These are phyloP conservation scores for Artemisia argyi DNA, from an alignment of 129 eudicot genomes.

Conservation along the genomic window DNA sequence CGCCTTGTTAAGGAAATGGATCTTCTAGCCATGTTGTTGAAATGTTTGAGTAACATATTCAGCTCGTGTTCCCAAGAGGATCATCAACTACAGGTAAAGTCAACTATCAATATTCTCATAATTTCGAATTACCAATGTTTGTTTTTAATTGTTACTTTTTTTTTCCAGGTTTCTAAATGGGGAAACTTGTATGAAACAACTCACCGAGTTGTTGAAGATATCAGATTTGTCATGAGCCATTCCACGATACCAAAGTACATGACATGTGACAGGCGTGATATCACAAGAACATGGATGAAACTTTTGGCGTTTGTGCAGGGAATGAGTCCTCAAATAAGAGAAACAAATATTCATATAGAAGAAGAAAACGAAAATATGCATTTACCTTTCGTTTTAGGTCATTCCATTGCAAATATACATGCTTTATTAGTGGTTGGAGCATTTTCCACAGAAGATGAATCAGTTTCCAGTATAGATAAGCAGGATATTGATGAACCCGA, in stretches of 20 bases:
- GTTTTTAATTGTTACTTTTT: neutral
- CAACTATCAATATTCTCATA: neutral
- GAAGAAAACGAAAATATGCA: slow-evolving; percentile 83
- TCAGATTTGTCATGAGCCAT: slow-evolving; percentile 93
- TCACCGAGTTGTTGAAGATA: slow-evolving; percentile 85
- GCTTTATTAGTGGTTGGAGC: slow-evolving; percentile 83
- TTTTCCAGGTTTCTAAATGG: slow-evolving; percentile 76
- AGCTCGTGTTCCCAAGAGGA: slow-evolving; percentile 71
- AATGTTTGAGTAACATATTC: slow-evolving; percentile 71
- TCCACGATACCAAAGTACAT: slow-evolving; percentile 68
- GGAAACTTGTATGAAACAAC: slow-evolving; percentile 79
- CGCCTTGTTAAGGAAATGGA: slow-evolving; percentile 92
- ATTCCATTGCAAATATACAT: slow-evolving; percentile 75
- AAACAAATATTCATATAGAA: slow-evolving; percentile 78
- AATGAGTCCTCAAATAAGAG: slow-evolving; percentile 94
- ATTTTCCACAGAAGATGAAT: slow-evolving; percentile 60
- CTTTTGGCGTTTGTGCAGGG: slow-evolving; percentile 91
- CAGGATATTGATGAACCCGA: slow-evolving; percentile 72
- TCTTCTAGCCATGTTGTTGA: slow-evolving; percentile 69
- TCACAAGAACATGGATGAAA: slow-evolving; percentile 75
- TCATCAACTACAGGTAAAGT: slow-evolving; percentile 73
- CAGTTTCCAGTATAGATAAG: slow-evolving; percentile 27
- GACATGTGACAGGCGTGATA: slow-evolving; percentile 61
- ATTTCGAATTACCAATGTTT: neutral
- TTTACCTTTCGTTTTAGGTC: slow-evolving; percentile 79